Evolutionary conservation across 129 eudicot species (phyloP).

Genomic region (Chrysanthemum makinoi): DNA sequence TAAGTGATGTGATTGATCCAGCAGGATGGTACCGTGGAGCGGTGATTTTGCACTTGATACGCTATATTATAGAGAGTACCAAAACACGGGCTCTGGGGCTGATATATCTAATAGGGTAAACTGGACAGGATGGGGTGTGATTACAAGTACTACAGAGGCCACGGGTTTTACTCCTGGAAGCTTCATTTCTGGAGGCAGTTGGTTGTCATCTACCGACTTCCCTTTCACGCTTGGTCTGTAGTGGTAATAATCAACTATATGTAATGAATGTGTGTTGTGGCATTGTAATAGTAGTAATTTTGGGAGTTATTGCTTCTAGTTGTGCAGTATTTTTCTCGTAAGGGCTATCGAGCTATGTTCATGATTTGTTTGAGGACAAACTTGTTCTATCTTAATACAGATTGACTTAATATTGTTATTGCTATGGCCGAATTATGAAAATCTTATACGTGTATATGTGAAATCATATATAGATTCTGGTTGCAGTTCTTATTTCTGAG

Average conservation of each 20-base stretch:
- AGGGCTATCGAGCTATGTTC: too few species aligned
- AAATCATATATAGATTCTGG: too few species aligned
- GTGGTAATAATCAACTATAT: background rate
- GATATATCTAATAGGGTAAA: conserved; percentile 44
- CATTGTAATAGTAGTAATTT: too few species aligned
- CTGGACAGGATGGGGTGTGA: conserved; percentile 49
- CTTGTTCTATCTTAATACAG: too few species aligned
- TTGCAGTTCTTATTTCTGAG: too few species aligned
- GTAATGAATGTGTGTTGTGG: too few species aligned
- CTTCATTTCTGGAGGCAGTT: conserved; percentile 41
- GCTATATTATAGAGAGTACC: conserved; percentile 56
- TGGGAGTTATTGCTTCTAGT: too few species aligned
- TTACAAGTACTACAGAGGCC: conserved; percentile 33
- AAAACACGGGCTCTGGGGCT: conserved; percentile 54
- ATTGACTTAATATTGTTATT: too few species aligned
- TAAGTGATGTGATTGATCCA: conserved; percentile 38
- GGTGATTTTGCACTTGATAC: conserved; percentile 50
- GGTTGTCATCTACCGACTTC: conserved; percentile 42
- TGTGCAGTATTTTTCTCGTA: too few species aligned
- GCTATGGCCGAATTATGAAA: too few species aligned
- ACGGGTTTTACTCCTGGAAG: conserved; percentile 35
- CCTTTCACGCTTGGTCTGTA: conserved; percentile 28
- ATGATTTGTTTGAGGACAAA: too few species aligned
- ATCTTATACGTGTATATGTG: too few species aligned
- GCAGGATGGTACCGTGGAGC: conserved; percentile 58